Percentiles rank a stretch among this genome's conserved stretches.
phyloP scores from a whole-genome alignment of 192 early-diverging fungal species.

The Allomyces macrogynus region DNA sequence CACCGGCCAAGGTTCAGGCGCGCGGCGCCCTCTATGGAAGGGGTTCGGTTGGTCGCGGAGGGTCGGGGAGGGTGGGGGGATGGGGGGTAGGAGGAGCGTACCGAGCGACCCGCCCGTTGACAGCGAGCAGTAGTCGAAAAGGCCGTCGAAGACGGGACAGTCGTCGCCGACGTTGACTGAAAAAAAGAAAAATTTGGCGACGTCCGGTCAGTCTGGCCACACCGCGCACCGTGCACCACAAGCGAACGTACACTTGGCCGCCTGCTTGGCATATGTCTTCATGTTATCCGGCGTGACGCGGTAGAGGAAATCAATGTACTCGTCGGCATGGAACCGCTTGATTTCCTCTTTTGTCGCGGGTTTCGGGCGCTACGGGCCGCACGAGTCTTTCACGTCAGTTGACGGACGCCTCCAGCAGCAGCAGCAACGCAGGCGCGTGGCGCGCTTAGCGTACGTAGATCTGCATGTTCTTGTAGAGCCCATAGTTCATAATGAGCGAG shows the following conservation, averaged over 20 bases:
- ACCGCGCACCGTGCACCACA: too few relatives aligned
- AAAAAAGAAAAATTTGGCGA: slow-evolving; percentile 3
- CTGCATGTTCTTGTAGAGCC: slow-evolving; percentile 74
- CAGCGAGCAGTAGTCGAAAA: slow-evolving; percentile 84
- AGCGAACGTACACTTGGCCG: slow-evolving; percentile 20
- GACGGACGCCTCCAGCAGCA: neutral
- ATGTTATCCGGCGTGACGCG: slow-evolving; percentile 55
- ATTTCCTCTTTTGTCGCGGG: slow-evolving; percentile 76
- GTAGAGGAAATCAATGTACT: slow-evolving; percentile 90
- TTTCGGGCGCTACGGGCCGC: slow-evolving; percentile 39
- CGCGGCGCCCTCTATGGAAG: slow-evolving; percentile 44
- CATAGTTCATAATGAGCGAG: slow-evolving; percentile 81
- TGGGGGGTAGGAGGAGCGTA: slow-evolving; percentile 3
- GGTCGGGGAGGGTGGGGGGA: neutral
- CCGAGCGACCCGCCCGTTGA: slow-evolving; percentile 82
- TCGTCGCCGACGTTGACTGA: slow-evolving; percentile 82
- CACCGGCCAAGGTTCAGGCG: slow-evolving; percentile 57
- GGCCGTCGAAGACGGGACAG: slow-evolving; percentile 91
- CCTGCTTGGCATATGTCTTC: slow-evolving; percentile 27
- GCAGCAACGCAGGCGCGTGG: neutral
- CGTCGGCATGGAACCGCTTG: slow-evolving; percentile 79
- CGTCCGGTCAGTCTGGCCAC: slow-evolving; percentile 6
- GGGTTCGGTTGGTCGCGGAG: neutral
- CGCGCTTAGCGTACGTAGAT: slow-evolving; percentile 15
- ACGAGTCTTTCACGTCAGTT: neutral